Evolutionary conservation across 495 filamentous ascomycete species (phyloP).

Genomic region (Sabuloglossum arenarium): DNA sequence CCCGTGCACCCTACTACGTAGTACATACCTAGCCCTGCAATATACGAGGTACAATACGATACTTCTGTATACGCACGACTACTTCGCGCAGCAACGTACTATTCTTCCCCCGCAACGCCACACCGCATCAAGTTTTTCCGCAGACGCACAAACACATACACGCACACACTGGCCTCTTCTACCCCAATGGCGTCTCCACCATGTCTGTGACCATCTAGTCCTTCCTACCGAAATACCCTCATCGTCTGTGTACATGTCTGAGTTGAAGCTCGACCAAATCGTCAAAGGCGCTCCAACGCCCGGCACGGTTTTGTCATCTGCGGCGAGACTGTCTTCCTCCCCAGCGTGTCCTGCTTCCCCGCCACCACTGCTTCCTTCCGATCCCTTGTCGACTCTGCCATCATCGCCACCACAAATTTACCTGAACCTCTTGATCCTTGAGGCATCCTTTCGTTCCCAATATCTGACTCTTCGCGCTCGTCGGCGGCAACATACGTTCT

Average conservation of each 20-base stretch:
- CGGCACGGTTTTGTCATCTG: constrained; percentile 16
- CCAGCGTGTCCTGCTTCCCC: constrained; percentile 17
- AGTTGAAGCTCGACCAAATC: constrained; percentile 56
- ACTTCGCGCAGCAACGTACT: too few relatives aligned
- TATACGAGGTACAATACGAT: too few relatives aligned
- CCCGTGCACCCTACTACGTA: too few relatives aligned
- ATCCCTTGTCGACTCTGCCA: constrained; percentile 56
- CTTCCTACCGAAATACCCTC: neutral
- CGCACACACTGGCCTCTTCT: neutral
- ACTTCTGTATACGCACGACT: too few relatives aligned
- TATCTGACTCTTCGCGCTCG: constrained; percentile 78
- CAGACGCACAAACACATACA: too few relatives aligned
- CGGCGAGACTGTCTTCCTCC: constrained; percentile 14
- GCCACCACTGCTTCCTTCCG: constrained; percentile 31
- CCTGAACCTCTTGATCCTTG: constrained; percentile 90
- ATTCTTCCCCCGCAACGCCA: neutral
- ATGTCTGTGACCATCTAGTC: neutral
- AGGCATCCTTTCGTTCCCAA: constrained; percentile 80
- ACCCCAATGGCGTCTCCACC: neutral
- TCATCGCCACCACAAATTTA: constrained; percentile 95
- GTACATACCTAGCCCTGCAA: too few relatives aligned
- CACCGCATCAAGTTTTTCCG: neutral
- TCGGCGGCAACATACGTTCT: constrained; percentile 87
- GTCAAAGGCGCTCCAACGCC: constrained; percentile 60
- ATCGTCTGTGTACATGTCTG: constrained; percentile 21